Conservation (phyloP, 805 yeast species). For the Candida maris region DNA sequence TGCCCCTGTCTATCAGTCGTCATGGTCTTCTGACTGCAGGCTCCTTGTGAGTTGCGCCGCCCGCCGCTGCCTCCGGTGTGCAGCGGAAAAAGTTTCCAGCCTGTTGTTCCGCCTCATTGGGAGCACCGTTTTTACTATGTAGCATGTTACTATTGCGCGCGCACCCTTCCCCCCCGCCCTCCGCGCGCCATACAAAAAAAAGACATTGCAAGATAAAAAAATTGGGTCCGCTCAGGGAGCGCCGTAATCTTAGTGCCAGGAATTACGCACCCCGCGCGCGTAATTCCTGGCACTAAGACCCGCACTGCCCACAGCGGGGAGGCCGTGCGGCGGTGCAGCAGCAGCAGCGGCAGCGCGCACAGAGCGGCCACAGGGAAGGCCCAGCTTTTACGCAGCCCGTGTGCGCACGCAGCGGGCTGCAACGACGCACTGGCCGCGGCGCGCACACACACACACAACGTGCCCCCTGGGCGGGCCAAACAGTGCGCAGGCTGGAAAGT, state of each 20-base stretch:
- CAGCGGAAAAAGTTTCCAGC: background rate
- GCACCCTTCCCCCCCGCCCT: constrained; percentile 2
- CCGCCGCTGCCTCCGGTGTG: too few species aligned
- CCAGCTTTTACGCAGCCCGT: constrained; percentile 10
- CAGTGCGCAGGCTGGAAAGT: too few species aligned
- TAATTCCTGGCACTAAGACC: background rate
- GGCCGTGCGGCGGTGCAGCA: constrained; percentile 9
- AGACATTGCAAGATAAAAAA: constrained; percentile 4
- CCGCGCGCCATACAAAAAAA: too few species aligned
- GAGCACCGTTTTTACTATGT: constrained; percentile 1
- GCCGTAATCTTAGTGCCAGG: constrained; percentile 1
- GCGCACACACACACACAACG: too few species aligned
- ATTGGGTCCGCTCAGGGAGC: constrained; percentile 3
- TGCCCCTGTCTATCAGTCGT: too few species aligned
- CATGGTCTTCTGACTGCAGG: too few species aligned
- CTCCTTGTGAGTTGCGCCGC: too few species aligned
- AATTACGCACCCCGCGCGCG: constrained; percentile 1
- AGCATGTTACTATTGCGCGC: constrained; percentile 2
- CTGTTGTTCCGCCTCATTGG: constrained; percentile 2
- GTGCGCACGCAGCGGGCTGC: too few species aligned
- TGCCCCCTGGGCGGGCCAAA: too few species aligned
- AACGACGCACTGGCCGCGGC: too few species aligned
- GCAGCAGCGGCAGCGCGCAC: constrained; percentile 4
- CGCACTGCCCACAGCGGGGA: background rate
- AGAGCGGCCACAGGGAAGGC: constrained; percentile 6